Evolutionary conservation across 192 early-diverging fungal genomes (phyloP), one percentile per base, ranked within the genome.

Genomic region (Radiomyces spectabilis): DNA sequence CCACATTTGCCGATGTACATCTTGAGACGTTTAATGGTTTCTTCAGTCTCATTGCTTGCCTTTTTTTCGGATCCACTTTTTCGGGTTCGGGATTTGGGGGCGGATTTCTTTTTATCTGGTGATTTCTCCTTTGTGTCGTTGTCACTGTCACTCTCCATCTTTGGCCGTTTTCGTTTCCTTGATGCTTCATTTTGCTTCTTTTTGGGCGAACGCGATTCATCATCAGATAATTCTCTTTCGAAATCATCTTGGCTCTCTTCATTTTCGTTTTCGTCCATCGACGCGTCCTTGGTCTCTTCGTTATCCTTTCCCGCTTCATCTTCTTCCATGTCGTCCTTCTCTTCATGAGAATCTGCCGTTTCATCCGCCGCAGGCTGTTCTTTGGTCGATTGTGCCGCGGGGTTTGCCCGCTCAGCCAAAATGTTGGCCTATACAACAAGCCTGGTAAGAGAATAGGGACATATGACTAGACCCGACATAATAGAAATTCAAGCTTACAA

Each of bases 21-120:
- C 30, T 63, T 63, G 25, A 63, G 41, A 37, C 53, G 41, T 29
- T 63, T 63, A 33, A 63, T 63, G 8, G 51, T 63, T 41, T 63
- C 61, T 4, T 53, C 61, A 12, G 42, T 12, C 24, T 41, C 29
- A 22, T 26, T 19, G 7, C 8, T 40, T 33, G 4, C n/a, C 16
- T 54, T n/a, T 35, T 35, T 35, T 5, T 5, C 13, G 5, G 33
- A 35, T 35, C 33, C 33, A 35, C 5, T 35, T 35, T 5, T 35
- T 35, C 33, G 13, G 33, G 5, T 8, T 35, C 33, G 19, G 5
- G 35, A 5, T 19, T 13, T 19, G 19, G 5, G 5, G 41, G 5
- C n/a, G 41, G 6, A 9, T 42, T 4, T 13, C 13, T 48, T 48
- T 43, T 43, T 43, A 43, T 13, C 19, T 13, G n/a, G n/a, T 19